Evolutionary conservation across 805 yeast genomes (phyloP), one percentile per base, ranked within the genome.

Genomic region (Suhomyces pyralidae): DNA sequence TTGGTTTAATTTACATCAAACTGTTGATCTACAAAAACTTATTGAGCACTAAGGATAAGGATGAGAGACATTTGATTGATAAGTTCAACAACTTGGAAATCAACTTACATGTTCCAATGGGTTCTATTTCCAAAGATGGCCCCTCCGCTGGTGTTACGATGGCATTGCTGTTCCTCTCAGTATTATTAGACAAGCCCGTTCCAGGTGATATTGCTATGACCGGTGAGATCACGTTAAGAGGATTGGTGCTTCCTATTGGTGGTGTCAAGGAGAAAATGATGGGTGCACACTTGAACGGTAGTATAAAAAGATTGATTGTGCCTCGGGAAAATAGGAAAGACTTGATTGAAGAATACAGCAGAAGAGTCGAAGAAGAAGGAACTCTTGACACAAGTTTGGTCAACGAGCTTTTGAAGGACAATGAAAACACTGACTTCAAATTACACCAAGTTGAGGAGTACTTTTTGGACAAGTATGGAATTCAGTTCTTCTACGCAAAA

Each of bases 211-310:
- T 86, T 48, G 96, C 96, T 48, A 86, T 89, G 94, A 89, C 96
- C 1, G 96, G 96, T 5, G 96, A 88, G 66, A 84, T 88, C 55
- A 87, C 94, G 0, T 75, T 89, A 3, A 71, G 93, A 43, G 96
- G 96, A 5, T 76, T 85, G 58, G 86, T 89, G 0, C 72, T 89
- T 45, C 92, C 92, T 7, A 88, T 89, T 58, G 96, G 96, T 5
- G 96, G 96, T 0, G 76, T 88, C 25, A 80, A 84, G 50, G 96
- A 88, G 67, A 88, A 88, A 67, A 70, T 88, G 40, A 73, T 86
- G 19, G 94, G 94, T 2, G 94, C 94, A 0, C 91, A 88, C 61
- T 74, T 88, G 57, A 83, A 86, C 38, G 72, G 71, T 1, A 86
- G 85, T 1, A 72, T 75, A 50, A 75, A 71, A 42, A 78, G 77